Conservation (phyloP, 805 yeast species). For the Wickerhamomyces kurtzmanii region DNA sequence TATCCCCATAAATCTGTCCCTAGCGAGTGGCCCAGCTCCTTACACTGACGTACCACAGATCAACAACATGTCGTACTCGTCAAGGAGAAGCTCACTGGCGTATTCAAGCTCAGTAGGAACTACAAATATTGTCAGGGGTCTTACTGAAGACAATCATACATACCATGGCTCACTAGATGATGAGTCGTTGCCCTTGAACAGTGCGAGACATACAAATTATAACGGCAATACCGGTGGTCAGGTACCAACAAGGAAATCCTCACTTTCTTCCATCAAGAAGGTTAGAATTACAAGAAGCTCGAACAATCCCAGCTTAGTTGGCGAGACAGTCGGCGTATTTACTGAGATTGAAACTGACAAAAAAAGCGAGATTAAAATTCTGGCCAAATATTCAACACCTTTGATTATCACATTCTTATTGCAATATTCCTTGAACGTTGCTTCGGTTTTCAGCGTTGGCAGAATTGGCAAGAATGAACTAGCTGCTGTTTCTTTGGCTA, state of each 20-base stretch:
- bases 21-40: constrained; percentile 18
- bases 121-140: too few species aligned
- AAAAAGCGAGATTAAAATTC: constrained; percentile 33
- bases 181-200: too few species aligned
- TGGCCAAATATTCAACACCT: constrained; percentile 43
- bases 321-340: constrained; percentile 12
- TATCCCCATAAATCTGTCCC: too few species aligned
- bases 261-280: constrained; percentile 15
- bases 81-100: too few species aligned
- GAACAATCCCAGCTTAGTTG: too few species aligned
- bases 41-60: constrained; percentile 15
- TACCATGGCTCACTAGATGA: too few species aligned
- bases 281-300: too few species aligned
- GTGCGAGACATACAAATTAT: too few species aligned
- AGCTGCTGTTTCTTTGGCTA: constrained; percentile 67
- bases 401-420: constrained; percentile 56
- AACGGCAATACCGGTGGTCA: too few species aligned
- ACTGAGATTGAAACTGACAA: constrained; percentile 13
- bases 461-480: constrained; percentile 60
- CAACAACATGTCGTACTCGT: too few species aligned
- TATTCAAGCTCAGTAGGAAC: too few species aligned
- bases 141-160: too few species aligned
- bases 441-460: constrained; percentile 72
- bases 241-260: constrained; percentile 10
- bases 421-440: constrained; percentile 66